phyloP scores from a whole-genome alignment of 495 filamentous ascomycete species.

The Lasiosphaeria miniovina region DNA sequence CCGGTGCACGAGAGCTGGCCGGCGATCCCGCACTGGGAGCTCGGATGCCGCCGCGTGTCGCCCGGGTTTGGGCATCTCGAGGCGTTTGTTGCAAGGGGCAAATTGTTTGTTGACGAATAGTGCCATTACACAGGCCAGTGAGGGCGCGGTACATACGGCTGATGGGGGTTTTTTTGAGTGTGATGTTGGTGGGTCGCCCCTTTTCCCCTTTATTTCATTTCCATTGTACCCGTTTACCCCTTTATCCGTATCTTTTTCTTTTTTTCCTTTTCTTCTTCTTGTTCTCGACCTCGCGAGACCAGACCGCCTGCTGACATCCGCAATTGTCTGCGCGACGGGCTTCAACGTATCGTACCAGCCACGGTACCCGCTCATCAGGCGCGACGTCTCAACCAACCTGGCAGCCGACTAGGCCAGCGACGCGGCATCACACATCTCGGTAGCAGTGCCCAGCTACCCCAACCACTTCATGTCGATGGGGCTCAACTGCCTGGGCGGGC shows the following conservation, averaged over 20 bases:
- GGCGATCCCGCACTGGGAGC: slow-evolving; percentile 53
- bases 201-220: background rate
- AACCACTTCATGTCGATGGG: slow-evolving; percentile 51
- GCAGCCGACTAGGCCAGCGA: slow-evolving; percentile 47
- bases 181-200: slow-evolving; percentile 3
- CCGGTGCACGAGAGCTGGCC: slow-evolving; percentile 48
- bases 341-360: slow-evolving; percentile 53
- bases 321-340: slow-evolving; percentile 57
- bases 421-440: slow-evolving; percentile 51
- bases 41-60: slow-evolving; percentile 59
- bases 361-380: slow-evolving; percentile 51
- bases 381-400: slow-evolving; percentile 43
- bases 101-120: slow-evolving; percentile 49
- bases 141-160: slow-evolving; percentile 43
- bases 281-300: no score
- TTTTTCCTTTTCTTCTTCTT: no score
- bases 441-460: slow-evolving; percentile 54
- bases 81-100: slow-evolving; percentile 42
- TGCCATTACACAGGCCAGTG: slow-evolving; percentile 48
- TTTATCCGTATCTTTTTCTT: no score
- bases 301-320: background rate
- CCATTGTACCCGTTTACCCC: no score
- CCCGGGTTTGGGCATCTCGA: slow-evolving; percentile 62
- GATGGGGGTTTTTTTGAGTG: slow-evolving; percentile 43
- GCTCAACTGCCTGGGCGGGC: slow-evolving; percentile 28